These are phyloP conservation scores for Cryphonectria carpinicola DNA, from an alignment of 2,329 filamentous ascomycete genomes.

Conservation along the genomic window DNA sequence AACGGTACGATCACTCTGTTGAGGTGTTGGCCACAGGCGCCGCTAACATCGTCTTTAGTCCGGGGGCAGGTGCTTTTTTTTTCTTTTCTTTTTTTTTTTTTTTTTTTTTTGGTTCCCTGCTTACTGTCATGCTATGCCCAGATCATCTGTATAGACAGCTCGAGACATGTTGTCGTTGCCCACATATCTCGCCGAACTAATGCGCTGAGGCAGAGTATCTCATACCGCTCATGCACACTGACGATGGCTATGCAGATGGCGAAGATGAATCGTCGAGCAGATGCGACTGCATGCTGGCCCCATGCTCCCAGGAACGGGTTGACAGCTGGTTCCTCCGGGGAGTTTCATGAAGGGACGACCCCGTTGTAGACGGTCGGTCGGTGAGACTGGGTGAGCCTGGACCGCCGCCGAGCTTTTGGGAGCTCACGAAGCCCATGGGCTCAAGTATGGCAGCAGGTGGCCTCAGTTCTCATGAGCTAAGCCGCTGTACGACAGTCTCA, in stretches of 20 bases:
- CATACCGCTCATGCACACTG: neutral
- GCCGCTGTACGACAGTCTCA: constrained; percentile 8
- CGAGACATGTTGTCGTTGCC: neutral
- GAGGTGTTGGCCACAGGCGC: no score
- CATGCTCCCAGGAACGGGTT: neutral
- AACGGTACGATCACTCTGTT: no score
- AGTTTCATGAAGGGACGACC: neutral
- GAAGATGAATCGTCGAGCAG: neutral
- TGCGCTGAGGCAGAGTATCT: neutral
- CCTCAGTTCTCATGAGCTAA: neutral
- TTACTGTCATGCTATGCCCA: neutral
- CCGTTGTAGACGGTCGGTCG: neutral
- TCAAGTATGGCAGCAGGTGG: neutral
- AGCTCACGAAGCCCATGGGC: neutral
- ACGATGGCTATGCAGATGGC: neutral
- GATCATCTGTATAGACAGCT: neutral
- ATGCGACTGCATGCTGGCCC: neutral
- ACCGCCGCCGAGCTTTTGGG: neutral
- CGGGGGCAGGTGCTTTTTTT: no score
- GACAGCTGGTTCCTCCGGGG: neutral
- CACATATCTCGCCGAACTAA: neutral
- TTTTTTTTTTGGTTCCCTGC: neutral
- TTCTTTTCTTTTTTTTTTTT: neutral
- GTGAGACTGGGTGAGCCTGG: neutral
- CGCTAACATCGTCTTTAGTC: no score